Percentiles rank a stretch among this genome's conserved stretches.
These are phyloP conservation scores for Monosporascus sp. DNA, from an alignment of 2,329 filamentous ascomycete species.

Conservation along the genomic window DNA sequence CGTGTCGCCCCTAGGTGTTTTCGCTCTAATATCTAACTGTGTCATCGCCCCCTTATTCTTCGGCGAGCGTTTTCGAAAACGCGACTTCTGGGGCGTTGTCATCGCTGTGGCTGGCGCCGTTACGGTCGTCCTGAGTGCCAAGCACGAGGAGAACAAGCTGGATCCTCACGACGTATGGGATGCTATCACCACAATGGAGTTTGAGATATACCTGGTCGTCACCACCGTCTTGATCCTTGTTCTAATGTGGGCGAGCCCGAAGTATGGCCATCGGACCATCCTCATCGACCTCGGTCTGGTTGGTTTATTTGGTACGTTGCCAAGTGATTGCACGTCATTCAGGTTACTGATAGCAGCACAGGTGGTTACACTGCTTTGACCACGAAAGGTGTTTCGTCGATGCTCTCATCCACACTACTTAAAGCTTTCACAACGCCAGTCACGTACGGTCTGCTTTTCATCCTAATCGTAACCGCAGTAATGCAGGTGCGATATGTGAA, in stretches of 20 bases:
- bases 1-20: conserved; percentile 93
- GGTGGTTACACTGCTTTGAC: conserved; percentile 94
- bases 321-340: conserved; percentile 1
- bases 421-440: conserved; percentile 86
- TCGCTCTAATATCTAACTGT: conserved; percentile 93
- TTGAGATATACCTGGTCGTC: conserved; percentile 82
- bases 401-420: conserved; percentile 87
- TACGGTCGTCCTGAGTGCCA: conserved; percentile 87
- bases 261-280: conserved; percentile 80
- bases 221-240: conserved; percentile 67
- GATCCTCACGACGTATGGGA: conserved; percentile 86
- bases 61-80: conserved; percentile 78
- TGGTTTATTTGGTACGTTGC: conserved; percentile 74
- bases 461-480: conserved; percentile 78
- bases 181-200: conserved; percentile 81
- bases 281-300: conserved; percentile 91
- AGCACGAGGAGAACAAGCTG: conserved; percentile 81
- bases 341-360: conserved; percentile 27
- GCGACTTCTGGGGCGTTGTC: conserved; percentile 83
- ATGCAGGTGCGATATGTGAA: conserved; percentile 99
- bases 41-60: conserved; percentile 92
- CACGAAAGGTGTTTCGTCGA: conserved; percentile 92
- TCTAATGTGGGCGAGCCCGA: conserved; percentile 77
- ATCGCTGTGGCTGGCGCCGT: conserved; percentile 85
- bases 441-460: conserved; percentile 76